phyloP scores from a whole-genome alignment of 805 yeast genomes.

The Komagataella pseudopastoris region DNA sequence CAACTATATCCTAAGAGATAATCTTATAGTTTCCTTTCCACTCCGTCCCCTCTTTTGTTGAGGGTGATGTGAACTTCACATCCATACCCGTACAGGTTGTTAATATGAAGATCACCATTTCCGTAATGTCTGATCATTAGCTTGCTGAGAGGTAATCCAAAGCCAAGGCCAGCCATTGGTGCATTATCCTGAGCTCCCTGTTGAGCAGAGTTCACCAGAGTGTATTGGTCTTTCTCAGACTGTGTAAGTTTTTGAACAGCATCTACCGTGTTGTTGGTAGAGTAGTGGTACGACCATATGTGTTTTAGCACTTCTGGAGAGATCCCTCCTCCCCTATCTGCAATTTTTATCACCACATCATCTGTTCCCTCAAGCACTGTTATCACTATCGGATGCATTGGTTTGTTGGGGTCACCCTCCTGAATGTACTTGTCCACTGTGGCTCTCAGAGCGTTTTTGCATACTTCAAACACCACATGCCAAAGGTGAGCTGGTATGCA shows the following conservation, averaged over 20 bases:
- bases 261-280: constrained; percentile 7
- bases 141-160: constrained; percentile 18
- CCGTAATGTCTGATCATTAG: constrained; percentile 13
- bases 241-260: not conserved
- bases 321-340: constrained; percentile 18
- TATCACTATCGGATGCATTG: constrained; percentile 4
- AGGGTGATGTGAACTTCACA: constrained; percentile 8
- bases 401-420: constrained; percentile 6
- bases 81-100: constrained; percentile 11
- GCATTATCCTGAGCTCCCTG: constrained; percentile 9
- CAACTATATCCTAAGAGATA: not conserved
- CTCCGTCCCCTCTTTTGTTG: not conserved
- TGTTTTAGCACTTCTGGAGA: constrained; percentile 6
- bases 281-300: constrained; percentile 18
- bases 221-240: not conserved
- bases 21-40: not conserved
- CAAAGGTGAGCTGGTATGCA: constrained; percentile 16
- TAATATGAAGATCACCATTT: constrained; percentile 10
- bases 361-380: constrained; percentile 1
- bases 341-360: constrained; percentile 8
- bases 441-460: constrained; percentile 17
- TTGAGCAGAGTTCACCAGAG: constrained; percentile 5
- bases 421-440: constrained; percentile 6
- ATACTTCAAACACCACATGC: constrained; percentile 17
- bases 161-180: constrained; percentile 18